Conservation (phyloP, 345 rosid genomes). For the Stellera chamaejasme region DNA sequence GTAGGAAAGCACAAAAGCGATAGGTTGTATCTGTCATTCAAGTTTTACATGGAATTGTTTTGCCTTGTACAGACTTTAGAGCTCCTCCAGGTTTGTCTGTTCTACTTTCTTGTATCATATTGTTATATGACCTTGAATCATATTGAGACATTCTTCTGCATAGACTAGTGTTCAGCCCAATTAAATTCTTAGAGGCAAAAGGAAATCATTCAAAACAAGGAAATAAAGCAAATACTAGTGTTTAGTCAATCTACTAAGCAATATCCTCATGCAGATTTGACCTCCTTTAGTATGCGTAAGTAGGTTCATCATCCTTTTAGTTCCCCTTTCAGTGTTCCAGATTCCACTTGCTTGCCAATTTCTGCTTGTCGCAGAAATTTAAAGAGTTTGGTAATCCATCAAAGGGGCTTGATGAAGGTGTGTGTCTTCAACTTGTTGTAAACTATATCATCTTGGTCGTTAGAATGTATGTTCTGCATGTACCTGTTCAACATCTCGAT, state of each 20-base stretch:
- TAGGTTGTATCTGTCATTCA: constrained; percentile 15
- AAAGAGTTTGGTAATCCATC: constrained; percentile 10
- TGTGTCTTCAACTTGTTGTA: constrained; percentile 5
- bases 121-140: neutral
- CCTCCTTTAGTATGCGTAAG: too few species aligned
- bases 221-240: too few species aligned
- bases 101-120: constrained; percentile 9
- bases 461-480: constrained; percentile 3
- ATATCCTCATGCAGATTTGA: too few species aligned
- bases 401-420: constrained; percentile 10
- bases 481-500: constrained; percentile 7
- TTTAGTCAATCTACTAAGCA: too few species aligned
- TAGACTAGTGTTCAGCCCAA: too few species aligned
- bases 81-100: neutral
- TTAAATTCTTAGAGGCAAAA: too few species aligned
- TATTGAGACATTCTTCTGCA: too few species aligned
- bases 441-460: constrained; percentile 3
- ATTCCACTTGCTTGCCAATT: neutral
- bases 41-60: neutral
- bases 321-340: too few species aligned
- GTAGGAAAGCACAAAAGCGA: constrained; percentile 83
- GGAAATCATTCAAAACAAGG: too few species aligned
- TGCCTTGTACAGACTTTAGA: neutral
- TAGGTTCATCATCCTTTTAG: too few species aligned
- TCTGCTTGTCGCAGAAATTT: neutral